These are phyloP conservation scores for Thymus mandschuricus DNA, from an alignment of 257 asterid species.

Conservation along the genomic window DNA sequence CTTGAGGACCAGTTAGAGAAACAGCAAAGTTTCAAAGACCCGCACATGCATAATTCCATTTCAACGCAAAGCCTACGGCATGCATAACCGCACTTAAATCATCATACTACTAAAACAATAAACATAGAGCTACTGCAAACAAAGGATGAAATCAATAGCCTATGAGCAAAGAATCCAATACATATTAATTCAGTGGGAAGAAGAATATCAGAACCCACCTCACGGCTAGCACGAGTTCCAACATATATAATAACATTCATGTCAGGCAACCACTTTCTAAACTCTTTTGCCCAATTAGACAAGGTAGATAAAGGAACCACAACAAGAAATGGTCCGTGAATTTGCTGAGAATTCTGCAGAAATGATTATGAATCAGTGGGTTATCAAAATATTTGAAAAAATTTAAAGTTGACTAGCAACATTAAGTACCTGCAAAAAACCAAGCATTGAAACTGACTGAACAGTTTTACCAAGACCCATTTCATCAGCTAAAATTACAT, in stretches of 20 bases:
- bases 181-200: conserved; percentile 1
- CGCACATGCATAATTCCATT: background rate
- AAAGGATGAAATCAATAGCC: background rate
- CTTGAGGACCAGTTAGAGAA: background rate
- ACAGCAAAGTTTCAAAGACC: background rate
- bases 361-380: conserved; percentile 28
- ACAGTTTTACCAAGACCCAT: conserved; percentile 99
- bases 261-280: conserved; percentile 91
- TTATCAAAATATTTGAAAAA: conserved; percentile 20
- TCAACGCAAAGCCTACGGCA: background rate
- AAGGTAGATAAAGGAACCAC: conserved; percentile 96
- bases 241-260: conserved; percentile 89
- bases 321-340: conserved; percentile 97
- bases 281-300: conserved; percentile 99
- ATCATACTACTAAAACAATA: background rate
- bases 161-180: conserved; percentile 22
- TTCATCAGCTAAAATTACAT: conserved; percentile 98
- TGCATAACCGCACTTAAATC: conserved; percentile 7
- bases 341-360: conserved; percentile 87
- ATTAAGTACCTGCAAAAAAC: conserved; percentile 82
- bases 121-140: conserved; percentile 4
- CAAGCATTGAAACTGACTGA: conserved; percentile 98
- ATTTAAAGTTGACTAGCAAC: conserved; percentile 21
- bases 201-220: conserved; percentile 53
- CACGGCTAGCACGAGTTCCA: conserved; percentile 98